phyloP scores from a whole-genome alignment of 345 rosid genomes.

The Eucalyptus tenuipes region DNA sequence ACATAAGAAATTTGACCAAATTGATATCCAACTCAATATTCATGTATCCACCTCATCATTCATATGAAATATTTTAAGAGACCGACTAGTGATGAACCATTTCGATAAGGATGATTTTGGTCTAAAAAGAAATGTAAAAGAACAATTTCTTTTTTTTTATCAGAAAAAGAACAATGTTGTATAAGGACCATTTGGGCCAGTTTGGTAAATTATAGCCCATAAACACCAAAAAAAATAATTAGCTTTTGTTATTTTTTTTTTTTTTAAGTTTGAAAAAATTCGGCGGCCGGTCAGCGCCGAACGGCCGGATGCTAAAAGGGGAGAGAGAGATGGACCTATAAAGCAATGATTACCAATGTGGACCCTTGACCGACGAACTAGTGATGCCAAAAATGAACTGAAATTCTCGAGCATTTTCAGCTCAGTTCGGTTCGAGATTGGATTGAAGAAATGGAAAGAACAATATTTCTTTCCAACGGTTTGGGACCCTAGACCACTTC shows the following conservation, averaged over 20 bases:
- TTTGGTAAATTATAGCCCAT: too few relatives aligned
- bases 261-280: too few relatives aligned
- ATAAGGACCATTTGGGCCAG: not conserved
- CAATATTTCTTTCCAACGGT: too few relatives aligned
- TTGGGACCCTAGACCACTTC: too few relatives aligned
- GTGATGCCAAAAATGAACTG: not conserved
- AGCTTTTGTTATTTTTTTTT: too few relatives aligned
- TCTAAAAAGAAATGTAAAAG: not conserved
- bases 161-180: too few relatives aligned
- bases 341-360: not conserved
- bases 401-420: too few relatives aligned
- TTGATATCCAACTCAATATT: not conserved
- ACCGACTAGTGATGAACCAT: not conserved
- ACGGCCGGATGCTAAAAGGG: too few relatives aligned
- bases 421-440: too few relatives aligned
- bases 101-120: not conserved
- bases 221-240: too few relatives aligned
- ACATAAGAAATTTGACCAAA: not conserved
- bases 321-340: not conserved
- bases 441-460: not conserved
- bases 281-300: too few relatives aligned
- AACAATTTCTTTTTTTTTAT: too few relatives aligned
- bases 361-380: not conserved
- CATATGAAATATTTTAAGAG: not conserved
- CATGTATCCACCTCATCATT: not conserved